Evolutionary conservation across 2,329 filamentous ascomycete species (phyloP), one percentile per base, ranked within the genome.

Genomic region (Stylonectria norvegica): DNA sequence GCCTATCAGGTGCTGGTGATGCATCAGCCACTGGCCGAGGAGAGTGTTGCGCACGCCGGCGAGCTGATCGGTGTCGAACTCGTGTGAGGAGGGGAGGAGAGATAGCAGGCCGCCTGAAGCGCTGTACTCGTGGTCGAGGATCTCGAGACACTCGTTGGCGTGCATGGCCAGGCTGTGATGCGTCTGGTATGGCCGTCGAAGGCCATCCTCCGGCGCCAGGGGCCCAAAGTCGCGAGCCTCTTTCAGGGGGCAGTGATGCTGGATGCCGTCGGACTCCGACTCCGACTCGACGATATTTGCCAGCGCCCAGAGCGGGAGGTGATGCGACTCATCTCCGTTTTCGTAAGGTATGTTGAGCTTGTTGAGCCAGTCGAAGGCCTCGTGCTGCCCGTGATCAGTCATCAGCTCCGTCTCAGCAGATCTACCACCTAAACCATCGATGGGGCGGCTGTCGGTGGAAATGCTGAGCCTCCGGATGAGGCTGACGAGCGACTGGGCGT

Each of bases 111-210:
- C 78, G 12, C 78, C 78, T 23, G 74, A 72, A 18, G 69, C 64
- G 30, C 69, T 67, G 50, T 73, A 77, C 56, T 81, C 77, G 53
- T 81, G 75, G 48, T 82, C 78, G 5, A 82, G 68, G 2, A 75
- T 65, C 61, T 81, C 77, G 5, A 82, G 71, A 36, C 77, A 75
- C 43, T 73, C 68, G 53, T 81, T 81, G 43, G 78, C 76, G 55
- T 81, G 78, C 63, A 69, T 66, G 19, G 78, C 61, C 12, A 81
- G 67, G 20, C 66, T 67, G 46, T 71, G 63, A 47, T 78, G 73
- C 38, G 63, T 68, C 34, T 66, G 64, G 42, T 70, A 75, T 4
- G 69, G 72, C 27, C 52, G 58, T 8, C 41, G 50, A 27, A 36
- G 19, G 3, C 33, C 34, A 29, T 43, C 53, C 42, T 34, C 46